A percentile compares a stretch with the other conserved stretches of the same genome.
Evolutionary conservation across 2,329 filamentous ascomycete species (phyloP).

Genomic region (Ophiobolus disseminans): DNA sequence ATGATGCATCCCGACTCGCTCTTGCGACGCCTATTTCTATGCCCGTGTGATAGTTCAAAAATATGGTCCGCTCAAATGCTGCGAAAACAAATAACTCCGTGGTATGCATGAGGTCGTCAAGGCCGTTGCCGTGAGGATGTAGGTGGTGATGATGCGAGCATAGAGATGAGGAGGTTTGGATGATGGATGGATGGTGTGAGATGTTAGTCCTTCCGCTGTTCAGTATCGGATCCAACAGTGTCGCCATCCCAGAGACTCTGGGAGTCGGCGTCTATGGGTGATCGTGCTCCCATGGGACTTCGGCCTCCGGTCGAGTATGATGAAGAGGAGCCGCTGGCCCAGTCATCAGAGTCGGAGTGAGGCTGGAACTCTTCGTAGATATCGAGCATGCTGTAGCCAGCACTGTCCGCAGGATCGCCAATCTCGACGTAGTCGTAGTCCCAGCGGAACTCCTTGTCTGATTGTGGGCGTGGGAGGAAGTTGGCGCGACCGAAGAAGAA

Average conservation of each 20-base stretch:
- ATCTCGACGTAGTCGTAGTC: conserved; percentile 93
- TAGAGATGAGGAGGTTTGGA: conserved; percentile 16
- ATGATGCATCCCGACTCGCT: conserved; percentile 19
- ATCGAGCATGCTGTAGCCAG: conserved; percentile 61
- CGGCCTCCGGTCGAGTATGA: conserved; percentile 71
- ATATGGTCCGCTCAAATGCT: conserved; percentile 47
- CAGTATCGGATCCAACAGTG: conserved; percentile 58
- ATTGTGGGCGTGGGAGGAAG: conserved; percentile 82
- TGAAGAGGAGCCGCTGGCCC: conserved; percentile 86
- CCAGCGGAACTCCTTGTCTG: conserved; percentile 88
- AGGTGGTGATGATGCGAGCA: conserved; percentile 32
- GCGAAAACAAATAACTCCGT: conserved; percentile 44
- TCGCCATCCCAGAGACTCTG: conserved; percentile 65
- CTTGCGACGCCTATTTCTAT: conserved; percentile 35
- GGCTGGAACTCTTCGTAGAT: conserved; percentile 61
- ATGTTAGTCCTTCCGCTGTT: conserved; percentile 42
- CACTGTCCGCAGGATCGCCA: conserved; percentile 66
- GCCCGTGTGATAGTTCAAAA: conserved; percentile 19
- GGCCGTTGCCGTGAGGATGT: conserved; percentile 31
- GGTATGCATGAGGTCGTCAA: conserved; percentile 48
- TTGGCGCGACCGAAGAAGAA: conserved; percentile 83
- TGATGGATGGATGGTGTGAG: conserved; percentile 9
- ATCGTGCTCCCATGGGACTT: conserved; percentile 58
- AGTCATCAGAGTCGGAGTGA: conserved; percentile 78
- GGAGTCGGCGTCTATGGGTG: conserved; percentile 61